Conservation (phyloP, 2,329 filamentous ascomycete genomes). For the Dactylellina cionopaga region DNA sequence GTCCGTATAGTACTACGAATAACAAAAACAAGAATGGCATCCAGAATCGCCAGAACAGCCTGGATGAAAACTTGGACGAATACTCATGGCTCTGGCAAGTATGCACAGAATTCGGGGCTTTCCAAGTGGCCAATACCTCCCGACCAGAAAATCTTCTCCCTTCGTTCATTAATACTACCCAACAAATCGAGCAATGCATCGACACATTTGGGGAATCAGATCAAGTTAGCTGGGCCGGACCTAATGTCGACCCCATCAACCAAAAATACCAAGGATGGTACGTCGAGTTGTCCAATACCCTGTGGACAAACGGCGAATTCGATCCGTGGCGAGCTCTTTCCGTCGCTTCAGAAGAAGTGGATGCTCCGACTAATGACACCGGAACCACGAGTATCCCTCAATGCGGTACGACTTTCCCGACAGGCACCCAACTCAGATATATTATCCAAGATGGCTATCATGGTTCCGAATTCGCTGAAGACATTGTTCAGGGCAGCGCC, state of each 20-base stretch:
- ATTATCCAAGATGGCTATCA: conserved; percentile 53
- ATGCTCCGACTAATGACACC: conserved; percentile 58
- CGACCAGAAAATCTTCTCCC: conserved; percentile 53
- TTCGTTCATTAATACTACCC: conserved; percentile 58
- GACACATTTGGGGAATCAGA: conserved; percentile 60
- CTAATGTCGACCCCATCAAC: conserved; percentile 61
- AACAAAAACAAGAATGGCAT: neutral
- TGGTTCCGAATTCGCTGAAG: conserved; percentile 52
- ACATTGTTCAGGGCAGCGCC: conserved; percentile 8
- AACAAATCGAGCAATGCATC: conserved; percentile 61
- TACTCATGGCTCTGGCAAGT: conserved; percentile 58
- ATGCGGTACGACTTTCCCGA: conserved; percentile 36
- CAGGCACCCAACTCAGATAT: conserved; percentile 48
- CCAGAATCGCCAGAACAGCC: conserved; percentile 8
- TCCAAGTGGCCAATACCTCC: conserved; percentile 50
- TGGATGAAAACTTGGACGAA: conserved; percentile 25
- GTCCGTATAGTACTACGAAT: conserved; percentile 14
- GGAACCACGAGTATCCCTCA: conserved; percentile 51
- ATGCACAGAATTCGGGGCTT: conserved; percentile 59
- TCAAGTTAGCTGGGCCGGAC: conserved; percentile 53
- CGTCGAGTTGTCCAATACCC: conserved; percentile 61
- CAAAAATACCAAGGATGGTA: conserved; percentile 61
- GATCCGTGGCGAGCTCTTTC: conserved; percentile 62
- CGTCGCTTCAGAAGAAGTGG: conserved; percentile 58
- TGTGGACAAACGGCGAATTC: conserved; percentile 62